Base-by-base conservation (phyloP, 202 grass and related monocot species). In the Cymbopogon flexuosus region DNA sequence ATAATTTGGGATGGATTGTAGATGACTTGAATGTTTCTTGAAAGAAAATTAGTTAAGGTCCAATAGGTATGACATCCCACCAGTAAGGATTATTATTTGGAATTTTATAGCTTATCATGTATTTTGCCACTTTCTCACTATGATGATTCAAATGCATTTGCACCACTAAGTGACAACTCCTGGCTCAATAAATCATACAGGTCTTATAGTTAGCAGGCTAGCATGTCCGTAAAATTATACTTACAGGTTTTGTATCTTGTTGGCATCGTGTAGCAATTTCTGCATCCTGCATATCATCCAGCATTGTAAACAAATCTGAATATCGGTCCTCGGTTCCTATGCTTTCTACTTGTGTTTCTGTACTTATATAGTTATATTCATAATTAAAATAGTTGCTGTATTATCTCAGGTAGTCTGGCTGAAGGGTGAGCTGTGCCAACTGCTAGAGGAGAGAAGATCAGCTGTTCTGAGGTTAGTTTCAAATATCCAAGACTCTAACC, bases 381-480 rank as follows among this genome's bases (percentile, higher is more conserved):
- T 39, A 33, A 19, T 70, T 63, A 42, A 76, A 62, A 69, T 88
- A 68, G 19, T 72, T 15, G 19, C 36, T 72, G 21, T 81, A 59
- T 36, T 81, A 59, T 79, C 80, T 73, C 83, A 99, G 96, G 90
- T 91, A 43, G 73, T 85, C 13, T 99, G 96, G 96, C 85, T 93
- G 77, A 99, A 96, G 87, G 92, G 75, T 67, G 96, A 99, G 85
- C 65, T 99, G 56, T 99, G 92, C 75, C 87, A 88, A 87, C 69
- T 99, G 76, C 81, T 96, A 78, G 96, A 93, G 70, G 96, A 99
- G 62, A 95, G 91, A 91, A 85, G 96, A 82, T 93, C 90, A 59
- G 96, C 96, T 85, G 81, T 90, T 79, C 79, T 99, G 14, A 96
- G 96, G 96, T 99, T 52, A 31, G 52, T 87, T 88, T 87, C 70